These are phyloP conservation scores for Rhexocercosporidium sp. DNA, from an alignment of 2,329 filamentous ascomycete species.

Conservation along the genomic window DNA sequence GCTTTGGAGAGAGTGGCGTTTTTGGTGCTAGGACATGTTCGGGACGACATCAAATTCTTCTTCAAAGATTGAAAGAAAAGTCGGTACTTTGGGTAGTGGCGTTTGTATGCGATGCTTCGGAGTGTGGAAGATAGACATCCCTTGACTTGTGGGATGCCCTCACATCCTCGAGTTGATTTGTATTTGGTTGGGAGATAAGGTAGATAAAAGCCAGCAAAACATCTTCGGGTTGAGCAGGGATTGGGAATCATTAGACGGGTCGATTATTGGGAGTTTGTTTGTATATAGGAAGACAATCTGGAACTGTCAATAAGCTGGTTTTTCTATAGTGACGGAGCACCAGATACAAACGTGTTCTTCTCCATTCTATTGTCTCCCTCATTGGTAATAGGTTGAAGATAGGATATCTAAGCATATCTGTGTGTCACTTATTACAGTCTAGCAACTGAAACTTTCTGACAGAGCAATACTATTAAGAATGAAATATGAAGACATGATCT, in stretches of 20 bases:
- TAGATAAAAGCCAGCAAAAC: constrained; percentile 3
- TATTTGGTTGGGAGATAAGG: constrained; percentile 1
- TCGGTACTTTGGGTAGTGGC: not conserved
- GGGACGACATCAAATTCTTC: not conserved
- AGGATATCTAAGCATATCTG: not conserved
- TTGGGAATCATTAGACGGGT: not conserved
- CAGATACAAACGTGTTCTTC: not conserved
- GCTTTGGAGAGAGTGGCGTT: not conserved
- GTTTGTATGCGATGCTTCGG: not conserved
- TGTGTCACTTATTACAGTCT: too few species aligned
- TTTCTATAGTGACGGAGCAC: not conserved
- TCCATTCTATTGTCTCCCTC: not conserved
- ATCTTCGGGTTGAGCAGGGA: not conserved
- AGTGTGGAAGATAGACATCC: not conserved
- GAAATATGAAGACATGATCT: too few species aligned
- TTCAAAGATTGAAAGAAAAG: not conserved
- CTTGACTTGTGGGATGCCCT: not conserved
- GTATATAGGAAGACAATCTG: not conserved
- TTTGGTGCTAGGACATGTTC: not conserved
- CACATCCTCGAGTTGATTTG: not conserved
- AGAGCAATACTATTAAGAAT: too few species aligned
- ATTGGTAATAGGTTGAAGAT: not conserved
- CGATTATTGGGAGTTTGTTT: not conserved
- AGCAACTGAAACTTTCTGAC: too few species aligned
- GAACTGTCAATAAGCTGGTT: not conserved